Base-by-base conservation (phyloP, 1,284 basidiomycete genomes). In the Neolentinus lepideus region DNA sequence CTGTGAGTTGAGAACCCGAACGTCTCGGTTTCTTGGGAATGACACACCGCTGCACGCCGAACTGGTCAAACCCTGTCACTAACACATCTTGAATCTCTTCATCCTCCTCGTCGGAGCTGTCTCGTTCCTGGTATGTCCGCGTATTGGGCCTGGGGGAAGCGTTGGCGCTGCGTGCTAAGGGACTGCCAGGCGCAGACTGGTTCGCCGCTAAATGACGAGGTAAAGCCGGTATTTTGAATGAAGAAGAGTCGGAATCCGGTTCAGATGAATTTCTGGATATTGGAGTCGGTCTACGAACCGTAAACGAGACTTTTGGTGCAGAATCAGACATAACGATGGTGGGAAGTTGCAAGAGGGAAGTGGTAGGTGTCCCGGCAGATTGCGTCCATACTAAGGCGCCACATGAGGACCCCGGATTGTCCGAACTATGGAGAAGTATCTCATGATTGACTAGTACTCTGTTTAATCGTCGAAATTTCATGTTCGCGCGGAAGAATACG, bases 21-120 rank as follows among this genome's bases (percentile, higher is more conserved):
- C 63, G 52, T 43, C 35, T 29, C 25, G 12, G 19, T 16, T 65
- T 68, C 68, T 73, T 74, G 62, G 62, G 59, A 61, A 59, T 38
- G 62, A 88, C 87, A 78, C 83, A 91, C 88, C 85, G 85, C 81
- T 85, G 79, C 59, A 81, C 81, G 38, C 86, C 81, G 62, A 84
- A 79, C 59, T 75, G 73, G 66, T 87, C 84, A 63, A 91, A 89
- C 0, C 80, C 84, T 9, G 84, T 83, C 52, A 92, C 81, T 16
- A 88, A 75, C 69, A 92, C 87, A 53, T 90, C 85, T 55, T 79
- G 74, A 2, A 67, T 60, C 2, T 65, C 66, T 10, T 76, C 75
- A 6, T 79, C 66, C 0, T 76, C 78, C 33, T 83, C 82, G 50
- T 86, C 85, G 46, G 84, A 85, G 38, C 83, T 84, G 59, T 84